Evolutionary conservation across 495 filamentous ascomycete species (phyloP).

Genomic region (Haplographium delicatum): DNA sequence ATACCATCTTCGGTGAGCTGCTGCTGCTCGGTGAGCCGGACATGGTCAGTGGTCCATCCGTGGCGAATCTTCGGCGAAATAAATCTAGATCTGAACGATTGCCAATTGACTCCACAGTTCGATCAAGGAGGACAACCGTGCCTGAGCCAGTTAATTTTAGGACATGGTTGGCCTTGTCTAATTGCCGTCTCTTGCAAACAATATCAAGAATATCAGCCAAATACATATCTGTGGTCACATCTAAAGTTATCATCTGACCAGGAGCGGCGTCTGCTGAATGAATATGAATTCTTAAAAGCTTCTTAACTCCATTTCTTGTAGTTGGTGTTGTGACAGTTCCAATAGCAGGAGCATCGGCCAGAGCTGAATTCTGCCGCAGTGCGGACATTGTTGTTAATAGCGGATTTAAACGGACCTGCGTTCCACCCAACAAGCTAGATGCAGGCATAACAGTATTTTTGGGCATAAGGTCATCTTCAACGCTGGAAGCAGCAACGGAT

Average conservation of each 20-base stretch:
- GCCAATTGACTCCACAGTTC: constrained; percentile 84
- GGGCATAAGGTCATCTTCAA: constrained; percentile 32
- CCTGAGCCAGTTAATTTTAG: constrained; percentile 82
- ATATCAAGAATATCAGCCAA: constrained; percentile 87
- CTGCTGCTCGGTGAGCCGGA: constrained; percentile 76
- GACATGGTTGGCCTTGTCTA: constrained; percentile 86
- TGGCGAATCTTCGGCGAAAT: constrained; percentile 76
- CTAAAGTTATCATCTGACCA: constrained; percentile 64
- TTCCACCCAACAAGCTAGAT: constrained; percentile 24
- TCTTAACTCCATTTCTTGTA: constrained; percentile 69
- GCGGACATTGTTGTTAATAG: constrained; percentile 47
- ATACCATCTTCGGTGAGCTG: constrained; percentile 64
- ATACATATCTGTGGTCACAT: constrained; percentile 89
- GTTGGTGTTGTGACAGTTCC: constrained; percentile 49
- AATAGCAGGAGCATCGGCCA: constrained; percentile 58
- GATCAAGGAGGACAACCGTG: constrained; percentile 75
- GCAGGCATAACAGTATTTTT: constrained; percentile 41
- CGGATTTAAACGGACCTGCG: constrained; percentile 38
- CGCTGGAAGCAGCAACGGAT: constrained; percentile 38
- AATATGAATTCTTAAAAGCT: constrained; percentile 70
- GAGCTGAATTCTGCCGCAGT: constrained; percentile 47
- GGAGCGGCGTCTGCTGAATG: constrained; percentile 65
- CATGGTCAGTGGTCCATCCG: constrained; percentile 68
- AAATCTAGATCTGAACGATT: constrained; percentile 81
- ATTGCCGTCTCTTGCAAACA: constrained; percentile 81